Conservation (phyloP, 164 flowering plant genomes). For the Macadamia tetraphylla region DNA sequence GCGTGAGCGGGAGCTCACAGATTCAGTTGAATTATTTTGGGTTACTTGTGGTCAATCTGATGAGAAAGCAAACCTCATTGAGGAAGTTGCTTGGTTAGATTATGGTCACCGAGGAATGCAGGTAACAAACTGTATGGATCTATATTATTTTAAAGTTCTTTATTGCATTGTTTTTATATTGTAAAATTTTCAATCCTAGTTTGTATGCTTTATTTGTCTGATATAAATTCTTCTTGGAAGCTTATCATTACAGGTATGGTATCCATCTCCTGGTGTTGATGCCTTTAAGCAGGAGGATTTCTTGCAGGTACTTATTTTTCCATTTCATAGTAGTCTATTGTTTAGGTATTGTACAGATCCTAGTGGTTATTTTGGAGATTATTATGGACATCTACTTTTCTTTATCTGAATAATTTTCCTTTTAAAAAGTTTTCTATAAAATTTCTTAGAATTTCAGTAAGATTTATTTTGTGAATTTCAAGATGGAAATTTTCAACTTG, state of each 20-base stretch:
- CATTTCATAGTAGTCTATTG: not conserved
- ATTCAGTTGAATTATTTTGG: conserved; percentile 94
- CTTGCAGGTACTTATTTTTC: conserved; percentile 61
- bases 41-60: conserved; percentile 93
- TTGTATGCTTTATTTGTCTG: conserved; percentile 35
- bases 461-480: not conserved
- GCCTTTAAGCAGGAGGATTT: conserved; percentile 94
- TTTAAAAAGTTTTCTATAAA: not conserved
- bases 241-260: conserved; percentile 82
- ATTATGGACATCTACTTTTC: not conserved
- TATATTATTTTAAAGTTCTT: not conserved
- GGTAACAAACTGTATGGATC: conserved; percentile 41
- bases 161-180: not conserved
- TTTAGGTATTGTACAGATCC: not conserved
- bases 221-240: conserved; percentile 44
- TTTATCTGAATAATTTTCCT: not conserved
- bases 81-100: conserved; percentile 97
- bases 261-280: conserved; percentile 92
- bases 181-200: not conserved
- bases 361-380: not conserved
- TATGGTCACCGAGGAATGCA: conserved; percentile 98
- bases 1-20: conserved; percentile 81
- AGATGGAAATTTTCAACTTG: too few species aligned
- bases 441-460: not conserved
- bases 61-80: conserved; percentile 80